phyloP scores from a whole-genome alignment of 768 basidiomycete genomes.

The Hypsizygus marmoreus region DNA sequence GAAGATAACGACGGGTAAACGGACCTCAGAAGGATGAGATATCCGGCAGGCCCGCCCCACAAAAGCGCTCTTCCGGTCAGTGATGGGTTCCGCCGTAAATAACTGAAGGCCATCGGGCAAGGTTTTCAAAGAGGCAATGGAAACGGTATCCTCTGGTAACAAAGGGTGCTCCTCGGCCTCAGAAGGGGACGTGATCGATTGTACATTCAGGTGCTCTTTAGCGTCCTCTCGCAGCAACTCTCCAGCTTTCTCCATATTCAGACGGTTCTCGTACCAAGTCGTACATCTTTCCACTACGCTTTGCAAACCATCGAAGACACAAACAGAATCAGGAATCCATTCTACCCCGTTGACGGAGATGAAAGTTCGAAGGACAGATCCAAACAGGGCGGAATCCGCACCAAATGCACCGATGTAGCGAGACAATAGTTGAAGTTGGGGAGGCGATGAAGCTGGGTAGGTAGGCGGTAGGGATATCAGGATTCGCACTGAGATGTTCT shows the following conservation, averaged over 20 bases:
- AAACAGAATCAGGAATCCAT: slow-evolving; percentile 72
- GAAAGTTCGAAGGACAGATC: slow-evolving; percentile 74
- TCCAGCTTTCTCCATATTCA: slow-evolving; percentile 55
- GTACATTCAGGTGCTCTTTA: slow-evolving; percentile 26
- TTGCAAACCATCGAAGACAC: slow-evolving; percentile 88
- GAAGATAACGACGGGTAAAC: slow-evolving; percentile 15
- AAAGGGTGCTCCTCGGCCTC: slow-evolving; percentile 3
- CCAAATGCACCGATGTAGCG: slow-evolving; percentile 82
- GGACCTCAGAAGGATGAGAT: slow-evolving; percentile 74
- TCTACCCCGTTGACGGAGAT: slow-evolving; percentile 80
- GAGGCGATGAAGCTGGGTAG: slow-evolving; percentile 71
- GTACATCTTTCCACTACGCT: slow-evolving; percentile 66
- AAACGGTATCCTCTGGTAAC: slow-evolving; percentile 11
- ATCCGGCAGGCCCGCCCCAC: slow-evolving; percentile 84
- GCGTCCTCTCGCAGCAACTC: slow-evolving; percentile 59
- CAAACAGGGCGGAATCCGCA: slow-evolving; percentile 74
- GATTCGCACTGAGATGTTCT: slow-evolving; percentile 51
- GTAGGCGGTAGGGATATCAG: slow-evolving; percentile 58
- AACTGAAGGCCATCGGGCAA: slow-evolving; percentile 67
- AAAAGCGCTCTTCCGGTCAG: slow-evolving; percentile 84
- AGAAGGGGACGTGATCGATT: slow-evolving; percentile 11
- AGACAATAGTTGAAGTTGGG: slow-evolving; percentile 84
- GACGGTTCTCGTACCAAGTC: slow-evolving; percentile 71
- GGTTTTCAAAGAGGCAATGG: slow-evolving; percentile 17
- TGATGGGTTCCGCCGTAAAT: slow-evolving; percentile 74